Evolutionary conservation across 2,329 filamentous ascomycete genomes (phyloP).

Genomic region (Magnaporthales sp.): DNA sequence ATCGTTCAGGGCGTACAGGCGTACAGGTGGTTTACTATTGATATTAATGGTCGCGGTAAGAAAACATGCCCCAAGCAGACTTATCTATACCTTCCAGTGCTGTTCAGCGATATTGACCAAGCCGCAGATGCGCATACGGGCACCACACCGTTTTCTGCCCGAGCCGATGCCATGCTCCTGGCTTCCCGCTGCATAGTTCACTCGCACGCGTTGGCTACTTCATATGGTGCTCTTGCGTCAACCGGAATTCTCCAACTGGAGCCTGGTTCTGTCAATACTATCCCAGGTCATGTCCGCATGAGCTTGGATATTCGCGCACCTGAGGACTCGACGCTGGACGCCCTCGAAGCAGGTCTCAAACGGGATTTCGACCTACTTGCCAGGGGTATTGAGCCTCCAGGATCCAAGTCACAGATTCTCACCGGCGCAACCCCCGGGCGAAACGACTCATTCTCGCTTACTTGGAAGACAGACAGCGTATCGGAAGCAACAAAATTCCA

Average conservation of each 20-base stretch:
- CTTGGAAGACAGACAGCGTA: constrained; percentile 53
- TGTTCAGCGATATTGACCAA: neutral
- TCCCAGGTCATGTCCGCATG: constrained; percentile 59
- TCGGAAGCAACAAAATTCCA: constrained; percentile 58
- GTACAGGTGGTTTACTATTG: constrained; percentile 65
- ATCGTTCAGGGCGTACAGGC: constrained; percentile 67
- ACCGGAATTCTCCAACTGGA: constrained; percentile 59
- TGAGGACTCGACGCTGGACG: constrained; percentile 44
- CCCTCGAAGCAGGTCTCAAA: constrained; percentile 47
- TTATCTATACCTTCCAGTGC: neutral
- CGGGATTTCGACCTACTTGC: constrained; percentile 52
- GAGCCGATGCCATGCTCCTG: constrained; percentile 21
- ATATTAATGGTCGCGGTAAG: constrained; percentile 46
- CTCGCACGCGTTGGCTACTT: constrained; percentile 52
- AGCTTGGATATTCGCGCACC: constrained; percentile 58
- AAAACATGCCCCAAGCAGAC: neutral
- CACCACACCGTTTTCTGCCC: constrained; percentile 47
- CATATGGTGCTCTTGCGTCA: constrained; percentile 52
- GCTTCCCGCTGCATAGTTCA: constrained; percentile 59
- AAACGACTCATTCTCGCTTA: constrained; percentile 28
- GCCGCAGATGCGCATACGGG: constrained; percentile 59
- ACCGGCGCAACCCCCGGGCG: constrained; percentile 12
- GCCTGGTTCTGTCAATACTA: constrained; percentile 66
- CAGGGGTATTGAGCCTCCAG: constrained; percentile 31
- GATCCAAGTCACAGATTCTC: constrained; percentile 11